These are phyloP conservation scores for Penicillium malachiteum DNA, from an alignment of 495 filamentous ascomycete genomes.

Conservation along the genomic window DNA sequence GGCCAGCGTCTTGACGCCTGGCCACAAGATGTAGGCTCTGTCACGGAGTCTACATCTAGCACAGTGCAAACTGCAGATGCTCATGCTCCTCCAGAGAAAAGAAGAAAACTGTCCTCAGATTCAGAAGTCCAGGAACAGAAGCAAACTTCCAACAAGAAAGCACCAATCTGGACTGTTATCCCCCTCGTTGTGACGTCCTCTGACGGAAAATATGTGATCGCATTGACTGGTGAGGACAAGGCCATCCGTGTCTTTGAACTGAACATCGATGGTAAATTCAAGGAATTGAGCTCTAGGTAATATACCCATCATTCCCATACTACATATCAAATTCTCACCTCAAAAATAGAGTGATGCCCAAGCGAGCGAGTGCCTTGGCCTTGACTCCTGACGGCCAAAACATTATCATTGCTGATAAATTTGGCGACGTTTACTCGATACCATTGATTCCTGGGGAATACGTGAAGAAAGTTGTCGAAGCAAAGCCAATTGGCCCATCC, in stretches of 20 bases:
- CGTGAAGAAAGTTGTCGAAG: slow-evolving; percentile 14
- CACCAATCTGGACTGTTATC: slow-evolving; percentile 47
- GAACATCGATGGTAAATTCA: slow-evolving; percentile 56
- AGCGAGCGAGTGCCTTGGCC: slow-evolving; percentile 74
- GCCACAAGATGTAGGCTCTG: slow-evolving; percentile 40
- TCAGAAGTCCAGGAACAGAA: slow-evolving; percentile 2
- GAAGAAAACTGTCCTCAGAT: slow-evolving; percentile 41
- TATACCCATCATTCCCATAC: slow-evolving; percentile 5
- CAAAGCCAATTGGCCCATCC: slow-evolving; percentile 51
- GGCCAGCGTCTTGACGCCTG: slow-evolving; percentile 50
- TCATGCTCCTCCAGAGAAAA: slow-evolving; percentile 51
- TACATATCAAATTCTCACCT: slow-evolving; percentile 14
- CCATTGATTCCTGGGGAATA: slow-evolving; percentile 62
- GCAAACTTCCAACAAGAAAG: slow-evolving; percentile 15
- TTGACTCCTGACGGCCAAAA: slow-evolving; percentile 65
- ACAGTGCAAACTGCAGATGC: slow-evolving; percentile 25
- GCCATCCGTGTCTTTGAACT: slow-evolving; percentile 77
- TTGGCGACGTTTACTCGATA: slow-evolving; percentile 91
- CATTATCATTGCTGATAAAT: slow-evolving; percentile 86
- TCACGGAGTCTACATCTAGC: slow-evolving; percentile 15
- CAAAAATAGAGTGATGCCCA: slow-evolving; percentile 74
- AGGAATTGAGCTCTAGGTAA: slow-evolving; percentile 72
- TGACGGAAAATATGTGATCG: slow-evolving; percentile 66
- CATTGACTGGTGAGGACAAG: slow-evolving; percentile 87
- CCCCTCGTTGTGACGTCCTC: slow-evolving; percentile 56